Base-by-base conservation (phyloP, 2,329 filamentous ascomycete species). In the Elsinoe arachidis region DNA sequence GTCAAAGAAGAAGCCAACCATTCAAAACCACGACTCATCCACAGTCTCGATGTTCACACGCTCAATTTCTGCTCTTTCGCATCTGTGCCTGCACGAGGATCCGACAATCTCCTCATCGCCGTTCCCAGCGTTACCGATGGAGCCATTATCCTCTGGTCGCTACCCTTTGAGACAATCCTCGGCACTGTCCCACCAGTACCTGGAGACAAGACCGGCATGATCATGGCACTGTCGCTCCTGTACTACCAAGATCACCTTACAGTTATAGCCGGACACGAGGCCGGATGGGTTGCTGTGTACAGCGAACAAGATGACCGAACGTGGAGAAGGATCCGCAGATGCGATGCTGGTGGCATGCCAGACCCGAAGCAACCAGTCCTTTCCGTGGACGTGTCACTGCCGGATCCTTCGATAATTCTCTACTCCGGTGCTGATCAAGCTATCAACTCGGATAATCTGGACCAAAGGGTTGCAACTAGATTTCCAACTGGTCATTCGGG, bases 31-130 rank as follows among this genome's bases (percentile, higher is more conserved):
- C 95, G 89, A 90, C 75, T 96, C n/a, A 71, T 96, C 19, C 82
- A 96, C 70, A 80, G 88, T 3, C 74, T 99, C 4, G 78, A 87
- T 4, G 90, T 97, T 43, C 96, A 96, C 67, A 90, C 92, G 1
- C 81, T 97, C 74, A 99, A 97, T 68, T 99, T 97, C 69, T 99
- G 93, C 69, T 80, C 87, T 1, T 96, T 96, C 69, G 79, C 86
- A 1, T 37, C 55, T 14, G 23, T 12, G 7, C 14, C 21, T 4
- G 49, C 35, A 19, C 34, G 11, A 35, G 38, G 26, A 2, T 41
- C 53, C n/a, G 37, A 37, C 12, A 52, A 56, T 15, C 51, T 88
- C 4, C 73, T 95, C 4, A 70, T 96, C 51, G 90, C 90, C 0
- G 88, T 93, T 1, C 91, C 93, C 3, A 71, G 70, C n/a, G 65